Evolutionary conservation across 2,329 filamentous ascomycete species (phyloP).

Genomic region (Cryoendolithus antarcticus): DNA sequence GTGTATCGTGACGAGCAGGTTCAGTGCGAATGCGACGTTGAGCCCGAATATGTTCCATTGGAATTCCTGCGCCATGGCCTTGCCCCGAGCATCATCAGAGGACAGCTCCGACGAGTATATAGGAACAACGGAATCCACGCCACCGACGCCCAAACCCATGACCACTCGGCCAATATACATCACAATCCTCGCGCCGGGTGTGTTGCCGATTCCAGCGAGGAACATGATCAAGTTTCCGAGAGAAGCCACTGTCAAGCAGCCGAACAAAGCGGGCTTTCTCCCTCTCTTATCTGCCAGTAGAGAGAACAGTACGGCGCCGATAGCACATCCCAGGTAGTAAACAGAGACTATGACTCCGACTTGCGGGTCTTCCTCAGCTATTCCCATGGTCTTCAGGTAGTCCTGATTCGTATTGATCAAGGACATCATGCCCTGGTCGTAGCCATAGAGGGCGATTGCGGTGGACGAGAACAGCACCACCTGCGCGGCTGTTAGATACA

Average conservation of each 20-base stretch:
- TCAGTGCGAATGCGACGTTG: conserved; percentile 49
- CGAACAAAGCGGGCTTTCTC: conserved; percentile 44
- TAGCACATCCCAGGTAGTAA: conserved; percentile 50
- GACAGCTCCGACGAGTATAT: conserved; percentile 47
- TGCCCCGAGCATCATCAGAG: conserved; percentile 44
- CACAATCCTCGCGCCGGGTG: conserved; percentile 30
- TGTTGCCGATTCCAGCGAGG: conserved; percentile 38
- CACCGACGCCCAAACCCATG: conserved; percentile 47
- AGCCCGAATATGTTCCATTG: conserved; percentile 53
- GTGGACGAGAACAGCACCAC: conserved; percentile 42
- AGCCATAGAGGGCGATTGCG: conserved; percentile 41
- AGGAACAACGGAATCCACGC: conserved; percentile 49
- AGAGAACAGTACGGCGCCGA: conserved; percentile 46
- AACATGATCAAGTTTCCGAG: conserved; percentile 51
- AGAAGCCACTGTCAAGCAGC: conserved; percentile 40
- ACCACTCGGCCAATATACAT: conserved; percentile 40
- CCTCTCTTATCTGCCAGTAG: conserved; percentile 41
- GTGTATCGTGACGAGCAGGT: conserved; percentile 40
- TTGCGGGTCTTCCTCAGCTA: conserved; percentile 36
- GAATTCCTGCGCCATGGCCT: conserved; percentile 50
- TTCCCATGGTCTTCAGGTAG: conserved; percentile 47
- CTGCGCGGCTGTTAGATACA: conserved; percentile 18
- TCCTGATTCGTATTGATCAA: conserved; percentile 43
- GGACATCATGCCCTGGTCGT: conserved; percentile 37
- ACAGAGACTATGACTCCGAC: conserved; percentile 49